Percentiles rank a stretch among this genome's conserved stretches.
Evolutionary conservation across 2,329 filamentous ascomycete species (phyloP).

Genomic region (Penicillium sp.): DNA sequence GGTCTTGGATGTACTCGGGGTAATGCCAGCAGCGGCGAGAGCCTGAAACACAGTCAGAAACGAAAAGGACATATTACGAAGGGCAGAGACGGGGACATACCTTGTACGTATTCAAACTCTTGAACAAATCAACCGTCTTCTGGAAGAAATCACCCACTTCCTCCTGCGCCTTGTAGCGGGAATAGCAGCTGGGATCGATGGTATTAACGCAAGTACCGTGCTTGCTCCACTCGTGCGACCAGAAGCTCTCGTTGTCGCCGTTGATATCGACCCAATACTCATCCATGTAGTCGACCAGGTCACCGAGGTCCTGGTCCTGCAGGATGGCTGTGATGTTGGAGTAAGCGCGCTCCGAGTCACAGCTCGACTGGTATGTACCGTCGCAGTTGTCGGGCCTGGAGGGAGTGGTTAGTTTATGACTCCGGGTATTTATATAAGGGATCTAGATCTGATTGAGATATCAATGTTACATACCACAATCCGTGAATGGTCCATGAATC

Average conservation of each 20-base stretch:
- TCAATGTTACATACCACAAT: slow-evolving; percentile 46
- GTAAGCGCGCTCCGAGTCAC: slow-evolving; percentile 56
- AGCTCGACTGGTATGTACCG: slow-evolving; percentile 57
- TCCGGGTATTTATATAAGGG: background rate
- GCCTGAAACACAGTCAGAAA: slow-evolving; percentile 36
- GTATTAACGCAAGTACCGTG: slow-evolving; percentile 72
- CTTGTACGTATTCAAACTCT: slow-evolving; percentile 56
- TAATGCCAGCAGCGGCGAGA: slow-evolving; percentile 57
- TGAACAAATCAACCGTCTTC: slow-evolving; percentile 56
- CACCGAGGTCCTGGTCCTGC: slow-evolving; percentile 48
- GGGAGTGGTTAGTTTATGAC: background rate
- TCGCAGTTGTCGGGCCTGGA: slow-evolving; percentile 55
- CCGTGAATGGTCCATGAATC: slow-evolving; percentile 62
- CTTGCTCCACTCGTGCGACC: slow-evolving; percentile 71
- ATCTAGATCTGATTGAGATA: background rate
- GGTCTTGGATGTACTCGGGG: slow-evolving; percentile 50
- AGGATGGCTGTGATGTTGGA: slow-evolving; percentile 59
- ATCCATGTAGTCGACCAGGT: slow-evolving; percentile 58
- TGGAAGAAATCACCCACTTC: slow-evolving; percentile 61
- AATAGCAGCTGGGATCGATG: slow-evolving; percentile 64
- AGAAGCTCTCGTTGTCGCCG: slow-evolving; percentile 58
- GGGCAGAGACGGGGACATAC: slow-evolving; percentile 23
- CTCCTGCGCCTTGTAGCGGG: slow-evolving; percentile 53
- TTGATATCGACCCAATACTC: slow-evolving; percentile 61
- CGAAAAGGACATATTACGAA: background rate